Percentiles rank a stretch among this genome's conserved stretches.
Evolutionary conservation across 148 eudicot species (phyloP).

Genomic region (Cornus suecica): DNA sequence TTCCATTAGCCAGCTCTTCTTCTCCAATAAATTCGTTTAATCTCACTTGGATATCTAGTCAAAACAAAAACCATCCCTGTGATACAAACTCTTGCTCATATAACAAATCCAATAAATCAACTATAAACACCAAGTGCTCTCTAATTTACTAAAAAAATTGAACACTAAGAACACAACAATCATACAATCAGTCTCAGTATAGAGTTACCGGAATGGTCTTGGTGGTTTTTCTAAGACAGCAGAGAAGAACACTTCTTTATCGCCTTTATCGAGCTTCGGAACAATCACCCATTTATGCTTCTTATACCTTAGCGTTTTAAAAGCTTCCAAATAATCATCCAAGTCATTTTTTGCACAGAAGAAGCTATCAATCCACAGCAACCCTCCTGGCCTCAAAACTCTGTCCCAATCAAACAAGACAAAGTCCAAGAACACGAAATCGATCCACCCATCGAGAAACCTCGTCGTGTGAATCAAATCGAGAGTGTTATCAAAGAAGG

Average conservation of each 20-base stretch:
- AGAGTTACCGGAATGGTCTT: constrained; percentile 35
- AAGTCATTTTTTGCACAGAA: constrained; percentile 45
- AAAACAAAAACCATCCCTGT: neutral
- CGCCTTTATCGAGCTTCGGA: constrained; percentile 45
- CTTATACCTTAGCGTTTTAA: constrained; percentile 49
- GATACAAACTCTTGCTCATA: neutral
- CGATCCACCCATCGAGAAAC: constrained; percentile 46
- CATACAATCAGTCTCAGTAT: neutral
- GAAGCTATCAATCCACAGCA: constrained; percentile 60
- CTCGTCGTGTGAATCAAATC: constrained; percentile 50
- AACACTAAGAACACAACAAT: neutral
- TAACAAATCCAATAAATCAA: neutral
- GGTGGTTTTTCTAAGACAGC: constrained; percentile 56
- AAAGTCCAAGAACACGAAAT: constrained; percentile 41
- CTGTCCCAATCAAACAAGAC: constrained; percentile 56
- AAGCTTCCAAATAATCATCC: constrained; percentile 41
- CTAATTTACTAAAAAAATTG: neutral
- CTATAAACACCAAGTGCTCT: neutral
- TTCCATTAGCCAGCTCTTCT: neutral
- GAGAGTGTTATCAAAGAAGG: constrained; percentile 50
- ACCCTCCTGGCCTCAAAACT: constrained; percentile 55
- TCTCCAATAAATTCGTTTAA: neutral
- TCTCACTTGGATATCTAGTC: neutral
- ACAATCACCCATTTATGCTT: constrained; percentile 50
- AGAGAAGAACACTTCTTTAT: constrained; percentile 52